Conservation (phyloP, 2,329 filamentous ascomycete species). For the Leptodontidium sp. region DNA sequence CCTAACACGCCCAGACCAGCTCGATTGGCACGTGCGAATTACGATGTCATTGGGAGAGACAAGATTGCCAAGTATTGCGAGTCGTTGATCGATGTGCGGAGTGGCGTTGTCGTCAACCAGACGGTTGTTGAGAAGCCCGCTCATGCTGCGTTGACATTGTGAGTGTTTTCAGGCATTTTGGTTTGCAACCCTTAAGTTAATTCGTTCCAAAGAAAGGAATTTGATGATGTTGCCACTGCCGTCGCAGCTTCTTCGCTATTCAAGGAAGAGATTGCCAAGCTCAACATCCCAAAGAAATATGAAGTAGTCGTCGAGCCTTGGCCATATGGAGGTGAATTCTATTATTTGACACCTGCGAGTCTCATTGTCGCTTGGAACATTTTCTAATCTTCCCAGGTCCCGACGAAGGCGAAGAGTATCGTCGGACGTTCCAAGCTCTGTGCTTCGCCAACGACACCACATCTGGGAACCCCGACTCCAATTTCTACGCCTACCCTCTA, state of each 20-base stretch:
- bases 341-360: background rate
- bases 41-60: conserved; percentile 63
- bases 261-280: conserved; percentile 57
- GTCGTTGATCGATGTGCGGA: conserved; percentile 57
- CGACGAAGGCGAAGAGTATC: conserved; percentile 54
- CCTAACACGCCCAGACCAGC: conserved; percentile 53
- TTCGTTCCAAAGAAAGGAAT: conserved; percentile 51
- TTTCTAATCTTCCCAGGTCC: conserved; percentile 35
- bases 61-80: conserved; percentile 62
- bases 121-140: conserved; percentile 54
- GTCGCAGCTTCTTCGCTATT: conserved; percentile 61
- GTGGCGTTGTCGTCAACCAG: conserved; percentile 52
- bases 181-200: background rate
- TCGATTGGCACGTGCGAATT: conserved; percentile 61
- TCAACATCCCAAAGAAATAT: conserved; percentile 61
- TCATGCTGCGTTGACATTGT: conserved; percentile 58
- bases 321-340: conserved; percentile 58
- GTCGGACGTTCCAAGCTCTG: conserved; percentile 61
- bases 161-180: conserved; percentile 26
- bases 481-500: conserved; percentile 61
- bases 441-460: conserved; percentile 58
- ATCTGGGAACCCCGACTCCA: conserved; percentile 42
- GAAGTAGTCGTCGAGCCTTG: conserved; percentile 61
- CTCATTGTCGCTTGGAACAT: background rate
- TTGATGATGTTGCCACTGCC: conserved; percentile 55